These are phyloP conservation scores for Patellifolia procumbens DNA, from an alignment of 179 eudicot genomes.

Conservation along the genomic window DNA sequence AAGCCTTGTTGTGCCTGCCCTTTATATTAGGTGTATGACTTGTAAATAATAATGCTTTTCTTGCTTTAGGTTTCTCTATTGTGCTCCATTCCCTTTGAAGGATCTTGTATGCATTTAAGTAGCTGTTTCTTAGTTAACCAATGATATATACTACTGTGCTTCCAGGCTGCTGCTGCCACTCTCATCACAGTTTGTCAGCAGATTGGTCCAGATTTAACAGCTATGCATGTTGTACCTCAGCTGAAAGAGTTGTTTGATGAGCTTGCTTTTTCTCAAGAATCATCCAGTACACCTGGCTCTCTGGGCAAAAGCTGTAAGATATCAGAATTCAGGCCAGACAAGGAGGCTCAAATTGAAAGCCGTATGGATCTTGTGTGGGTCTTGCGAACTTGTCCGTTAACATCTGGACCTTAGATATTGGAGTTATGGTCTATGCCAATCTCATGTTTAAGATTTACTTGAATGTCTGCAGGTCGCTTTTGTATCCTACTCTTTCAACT, in stretches of 20 bases:
- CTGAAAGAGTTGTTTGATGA: conserved; percentile 81
- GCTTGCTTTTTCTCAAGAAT: conserved; percentile 85
- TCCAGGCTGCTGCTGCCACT: conserved; percentile 78
- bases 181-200: conserved; percentile 77
- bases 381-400: conserved; percentile 15
- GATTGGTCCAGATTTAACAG: conserved; percentile 87
- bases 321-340: conserved; percentile 36
- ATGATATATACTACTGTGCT: conserved; percentile 8
- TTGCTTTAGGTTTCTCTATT: neutral
- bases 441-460: conserved; percentile 17
- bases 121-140: conserved; percentile 4
- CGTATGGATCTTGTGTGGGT: conserved; percentile 95
- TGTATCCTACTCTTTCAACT: conserved; percentile 87
- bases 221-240: conserved; percentile 78
- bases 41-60: neutral
- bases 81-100: neutral
- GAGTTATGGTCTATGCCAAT: conserved; percentile 11
- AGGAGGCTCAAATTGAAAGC: conserved; percentile 51
- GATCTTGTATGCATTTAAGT: conserved; percentile 14
- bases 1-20: neutral
- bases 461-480: conserved; percentile 59
- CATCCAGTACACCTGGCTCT: conserved; percentile 38
- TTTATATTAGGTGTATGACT: neutral
- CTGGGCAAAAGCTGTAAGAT: conserved; percentile 39
- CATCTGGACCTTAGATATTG: conserved; percentile 1